Percentiles rank a stretch among this genome's conserved stretches.
These are phyloP conservation scores for Solanum ahanhuiri DNA, from an alignment of 257 asterid genomes.

Conservation along the genomic window DNA sequence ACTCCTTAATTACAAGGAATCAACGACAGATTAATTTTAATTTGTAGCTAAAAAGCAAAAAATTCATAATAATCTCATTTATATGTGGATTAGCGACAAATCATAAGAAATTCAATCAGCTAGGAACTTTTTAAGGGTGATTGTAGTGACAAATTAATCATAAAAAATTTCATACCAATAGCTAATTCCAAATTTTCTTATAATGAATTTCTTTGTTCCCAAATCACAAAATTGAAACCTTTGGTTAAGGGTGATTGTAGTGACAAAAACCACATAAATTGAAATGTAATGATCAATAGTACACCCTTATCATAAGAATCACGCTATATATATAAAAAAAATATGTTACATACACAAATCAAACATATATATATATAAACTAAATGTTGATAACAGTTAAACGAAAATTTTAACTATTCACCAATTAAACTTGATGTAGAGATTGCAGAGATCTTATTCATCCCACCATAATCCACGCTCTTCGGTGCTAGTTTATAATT, in stretches of 20 bases:
- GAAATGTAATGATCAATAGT: neutral
- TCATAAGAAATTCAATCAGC: too few species aligned
- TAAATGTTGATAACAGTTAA: too few species aligned
- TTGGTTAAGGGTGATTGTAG: neutral
- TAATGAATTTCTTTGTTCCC: too few species aligned
- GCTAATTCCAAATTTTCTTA: neutral
- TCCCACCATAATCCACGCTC: neutral
- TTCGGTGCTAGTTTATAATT: neutral
- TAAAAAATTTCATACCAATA: neutral
- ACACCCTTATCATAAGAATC: neutral
- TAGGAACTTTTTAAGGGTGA: neutral
- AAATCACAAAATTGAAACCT: neutral
- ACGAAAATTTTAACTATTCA: too few species aligned
- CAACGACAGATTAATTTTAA: neutral
- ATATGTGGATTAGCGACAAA: neutral
- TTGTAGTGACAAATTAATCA: too few species aligned
- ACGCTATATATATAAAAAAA: neutral
- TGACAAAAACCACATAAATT: neutral
- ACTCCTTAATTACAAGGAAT: neutral
- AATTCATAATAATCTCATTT: neutral
- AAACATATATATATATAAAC: neutral
- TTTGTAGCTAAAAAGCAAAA: neutral
- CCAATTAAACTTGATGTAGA: neutral
- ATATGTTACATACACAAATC: neutral
- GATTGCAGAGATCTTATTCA: neutral